Percentiles rank a stretch among this genome's conserved stretches.
Evolutionary conservation across 1,284 basidiomycete genomes (phyloP).

Genomic region (Pholiota adiposa): DNA sequence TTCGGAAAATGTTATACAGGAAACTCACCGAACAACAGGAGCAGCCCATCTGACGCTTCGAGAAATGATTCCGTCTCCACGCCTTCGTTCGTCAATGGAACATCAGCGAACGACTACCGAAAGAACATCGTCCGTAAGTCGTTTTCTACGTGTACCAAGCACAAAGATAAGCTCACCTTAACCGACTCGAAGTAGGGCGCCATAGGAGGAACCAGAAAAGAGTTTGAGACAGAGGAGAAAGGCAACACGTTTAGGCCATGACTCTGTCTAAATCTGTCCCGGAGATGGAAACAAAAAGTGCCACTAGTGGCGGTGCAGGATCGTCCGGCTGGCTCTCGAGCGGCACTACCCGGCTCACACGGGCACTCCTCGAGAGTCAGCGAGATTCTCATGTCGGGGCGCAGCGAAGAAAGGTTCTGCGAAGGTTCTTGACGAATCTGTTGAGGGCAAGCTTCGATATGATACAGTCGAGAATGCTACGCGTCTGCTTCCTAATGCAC

Average conservation of each 20-base stretch:
- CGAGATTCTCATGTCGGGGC: too few relatives aligned
- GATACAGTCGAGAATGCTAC: too few relatives aligned
- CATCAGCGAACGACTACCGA: slow-evolving; percentile 83
- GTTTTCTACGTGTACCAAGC: too few relatives aligned
- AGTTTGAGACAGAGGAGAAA: not conserved
- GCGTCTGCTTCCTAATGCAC: too few relatives aligned
- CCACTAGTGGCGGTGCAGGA: not conserved
- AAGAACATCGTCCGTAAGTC: not conserved
- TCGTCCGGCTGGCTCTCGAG: not conserved
- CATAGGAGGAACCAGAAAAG: not conserved
- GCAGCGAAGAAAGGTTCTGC: too few relatives aligned
- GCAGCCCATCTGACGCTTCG: slow-evolving; percentile 89
- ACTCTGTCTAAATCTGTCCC: not conserved
- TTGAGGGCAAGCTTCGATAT: too few relatives aligned
- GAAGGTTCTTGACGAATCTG: too few relatives aligned
- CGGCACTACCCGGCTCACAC: too few relatives aligned
- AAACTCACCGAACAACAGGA: slow-evolving; percentile 84
- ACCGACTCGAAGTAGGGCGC: slow-evolving; percentile 58
- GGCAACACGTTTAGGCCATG: slow-evolving; percentile 18
- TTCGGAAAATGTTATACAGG: too few relatives aligned
- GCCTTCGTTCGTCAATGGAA: slow-evolving; percentile 77
- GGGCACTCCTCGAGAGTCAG: too few relatives aligned
- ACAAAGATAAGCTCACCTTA: slow-evolving; percentile 47
- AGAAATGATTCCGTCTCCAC: slow-evolving; percentile 85
- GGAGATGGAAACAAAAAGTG: not conserved